Conservation (phyloP, 257 asterid genomes). For the Ocimum tenuiflorum region DNA sequence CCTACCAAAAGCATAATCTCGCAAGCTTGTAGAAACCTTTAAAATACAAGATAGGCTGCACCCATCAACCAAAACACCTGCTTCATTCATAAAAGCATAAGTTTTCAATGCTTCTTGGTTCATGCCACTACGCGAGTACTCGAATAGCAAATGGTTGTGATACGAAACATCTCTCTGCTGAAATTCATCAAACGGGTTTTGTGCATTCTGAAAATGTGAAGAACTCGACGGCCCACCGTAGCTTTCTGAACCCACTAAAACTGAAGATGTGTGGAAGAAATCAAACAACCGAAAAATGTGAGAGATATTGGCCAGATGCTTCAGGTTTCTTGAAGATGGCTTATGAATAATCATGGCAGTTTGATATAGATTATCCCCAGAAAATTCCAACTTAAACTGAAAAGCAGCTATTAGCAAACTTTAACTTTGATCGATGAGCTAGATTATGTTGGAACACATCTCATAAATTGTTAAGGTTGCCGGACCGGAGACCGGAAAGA, state of each 20-base stretch:
- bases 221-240: not conserved
- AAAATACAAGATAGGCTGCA: conserved; percentile 60
- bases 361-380: not conserved
- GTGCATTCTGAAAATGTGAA: conserved; percentile 18
- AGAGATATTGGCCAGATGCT: conserved; percentile 18
- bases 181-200: conserved; percentile 46
- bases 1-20: conserved; percentile 37
- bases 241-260: conserved; percentile 20
- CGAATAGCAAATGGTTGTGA: conserved; percentile 57
- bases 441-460: not conserved
- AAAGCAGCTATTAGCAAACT: not conserved
- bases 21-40: conserved; percentile 55
- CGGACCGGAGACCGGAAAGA: not conserved
- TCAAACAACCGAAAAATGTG: conserved; percentile 20
- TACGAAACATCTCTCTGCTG: conserved; percentile 39
- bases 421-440: not conserved
- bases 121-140: conserved; percentile 41
- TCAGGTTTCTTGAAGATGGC: conserved; percentile 25
- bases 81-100: conserved; percentile 41
- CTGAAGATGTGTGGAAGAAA: conserved; percentile 19
- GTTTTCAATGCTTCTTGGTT: conserved; percentile 45
- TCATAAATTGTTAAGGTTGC: not conserved
- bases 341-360: conserved; percentile 34
- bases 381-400: not conserved
- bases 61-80: conserved; percentile 47